Conservation (phyloP, 495 filamentous ascomycete genomes). For the Penicillium argentinense region DNA sequence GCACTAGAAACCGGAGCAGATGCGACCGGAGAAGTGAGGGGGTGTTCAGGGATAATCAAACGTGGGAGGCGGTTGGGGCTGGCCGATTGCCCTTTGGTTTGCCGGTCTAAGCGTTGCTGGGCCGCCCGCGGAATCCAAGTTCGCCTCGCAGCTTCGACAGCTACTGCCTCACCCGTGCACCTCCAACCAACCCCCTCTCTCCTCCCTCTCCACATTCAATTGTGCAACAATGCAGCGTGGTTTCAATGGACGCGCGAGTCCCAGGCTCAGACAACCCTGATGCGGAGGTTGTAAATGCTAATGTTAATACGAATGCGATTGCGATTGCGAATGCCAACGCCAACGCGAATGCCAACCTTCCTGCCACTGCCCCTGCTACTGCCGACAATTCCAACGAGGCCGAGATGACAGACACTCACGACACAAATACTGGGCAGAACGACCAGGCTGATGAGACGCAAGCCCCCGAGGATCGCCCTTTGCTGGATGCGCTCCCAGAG, state of each 20-base stretch:
- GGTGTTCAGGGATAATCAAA: too few species aligned
- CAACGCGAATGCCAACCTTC: too few species aligned
- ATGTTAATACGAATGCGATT: too few species aligned
- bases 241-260: conserved; percentile 27
- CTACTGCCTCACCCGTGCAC: neutral
- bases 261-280: conserved; percentile 8
- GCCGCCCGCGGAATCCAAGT: too few species aligned
- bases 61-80: too few species aligned
- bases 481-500: conserved; percentile 24
- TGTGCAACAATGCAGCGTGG: conserved; percentile 13
- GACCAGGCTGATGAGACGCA: neutral
- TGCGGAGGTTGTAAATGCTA: too few species aligned
- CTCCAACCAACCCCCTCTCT: neutral
- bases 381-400: conserved; percentile 18
- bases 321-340: conserved; percentile 2
- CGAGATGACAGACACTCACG: conserved; percentile 21
- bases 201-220: neutral
- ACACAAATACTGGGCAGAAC: conserved; percentile 2
- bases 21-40: too few species aligned
- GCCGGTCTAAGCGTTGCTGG: too few species aligned
- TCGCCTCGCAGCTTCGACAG: too few species aligned
- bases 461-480: conserved; percentile 16
- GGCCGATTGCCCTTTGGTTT: too few species aligned
- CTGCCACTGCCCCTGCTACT: too few species aligned
- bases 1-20: too few species aligned